Conservation (phyloP, 148 eudicot species). For the Mesembryanthemum crystallinum region DNA sequence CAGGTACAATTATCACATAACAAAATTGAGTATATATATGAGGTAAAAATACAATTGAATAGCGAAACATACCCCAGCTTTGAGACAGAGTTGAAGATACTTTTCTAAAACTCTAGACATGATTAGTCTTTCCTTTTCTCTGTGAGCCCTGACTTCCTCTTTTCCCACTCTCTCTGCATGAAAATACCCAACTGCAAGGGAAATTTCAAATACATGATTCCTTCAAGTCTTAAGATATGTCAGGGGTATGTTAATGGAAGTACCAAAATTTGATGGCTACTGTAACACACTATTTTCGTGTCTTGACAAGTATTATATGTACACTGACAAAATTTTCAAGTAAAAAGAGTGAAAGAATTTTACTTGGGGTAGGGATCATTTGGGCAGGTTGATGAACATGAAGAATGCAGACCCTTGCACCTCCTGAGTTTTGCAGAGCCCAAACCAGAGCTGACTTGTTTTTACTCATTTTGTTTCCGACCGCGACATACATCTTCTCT, state of each 20-base stretch:
- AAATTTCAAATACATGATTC: background rate
- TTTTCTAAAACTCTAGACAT: slow-evolving; percentile 42
- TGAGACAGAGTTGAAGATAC: slow-evolving; percentile 42
- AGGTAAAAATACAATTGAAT: background rate
- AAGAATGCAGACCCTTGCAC: slow-evolving; percentile 27
- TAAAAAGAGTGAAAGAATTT: background rate
- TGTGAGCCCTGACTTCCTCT: slow-evolving; percentile 34
- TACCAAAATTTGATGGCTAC: too few species aligned
- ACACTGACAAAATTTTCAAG: too few species aligned
- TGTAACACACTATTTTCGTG: too few species aligned
- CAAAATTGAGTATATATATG: too few species aligned
- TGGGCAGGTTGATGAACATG: slow-evolving; percentile 40
- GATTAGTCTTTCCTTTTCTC: slow-evolving; percentile 45
- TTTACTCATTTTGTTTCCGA: slow-evolving; percentile 22
- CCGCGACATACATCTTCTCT: slow-evolving; percentile 35
- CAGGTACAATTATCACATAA: too few species aligned
- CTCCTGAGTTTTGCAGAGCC: slow-evolving; percentile 32
- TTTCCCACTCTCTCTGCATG: slow-evolving; percentile 33
- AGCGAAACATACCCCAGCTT: slow-evolving; percentile 61
- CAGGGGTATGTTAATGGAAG: too few species aligned
- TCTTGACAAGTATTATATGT: too few species aligned
- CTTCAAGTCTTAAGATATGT: background rate
- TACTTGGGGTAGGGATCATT: slow-evolving; percentile 36
- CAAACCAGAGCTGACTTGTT: slow-evolving; percentile 24
- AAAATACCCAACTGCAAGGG: slow-evolving; percentile 24